Conservation (phyloP, 768 basidiomycete species). For the Leucocoprinus birnbaumii region DNA sequence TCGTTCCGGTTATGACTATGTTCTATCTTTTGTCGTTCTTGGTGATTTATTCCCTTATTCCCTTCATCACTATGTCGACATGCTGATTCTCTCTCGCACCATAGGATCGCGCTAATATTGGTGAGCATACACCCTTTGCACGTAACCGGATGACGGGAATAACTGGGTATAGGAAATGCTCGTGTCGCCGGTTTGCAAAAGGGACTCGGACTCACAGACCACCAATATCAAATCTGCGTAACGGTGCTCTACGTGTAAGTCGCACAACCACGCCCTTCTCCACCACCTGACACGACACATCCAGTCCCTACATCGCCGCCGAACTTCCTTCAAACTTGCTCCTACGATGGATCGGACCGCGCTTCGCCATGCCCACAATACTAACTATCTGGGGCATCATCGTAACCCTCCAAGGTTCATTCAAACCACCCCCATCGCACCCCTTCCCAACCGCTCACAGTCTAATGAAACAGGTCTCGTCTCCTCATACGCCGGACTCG, state of each 20-base stretch:
- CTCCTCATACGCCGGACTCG: conserved; percentile 41
- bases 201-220: conserved; percentile 34
- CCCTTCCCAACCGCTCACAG: not conserved
- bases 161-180: conserved; percentile 34
- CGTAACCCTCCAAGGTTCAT: conserved; percentile 37
- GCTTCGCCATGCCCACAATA: conserved; percentile 44
- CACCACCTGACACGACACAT: not conserved
- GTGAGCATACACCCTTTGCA: conserved; percentile 14
- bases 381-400: conserved; percentile 50
- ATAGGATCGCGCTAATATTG: conserved; percentile 35
- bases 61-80: not conserved
- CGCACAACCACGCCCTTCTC: not conserved
- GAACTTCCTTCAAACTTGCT: conserved; percentile 49
- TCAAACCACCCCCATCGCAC: not conserved
- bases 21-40: conserved; percentile 36
- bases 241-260: conserved; percentile 31
- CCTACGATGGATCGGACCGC: conserved; percentile 41
- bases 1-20: conserved; percentile 34
- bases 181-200: conserved; percentile 47
- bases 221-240: conserved; percentile 33
- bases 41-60: conserved; percentile 17
- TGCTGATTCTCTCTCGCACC: not conserved
- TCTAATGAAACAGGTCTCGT: conserved; percentile 38
- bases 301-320: conserved; percentile 39
- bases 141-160: not conserved